Percentiles rank a stretch among this genome's conserved stretches.
Conservation (phyloP, 495 filamentous ascomycete genomes). For the Penicillium macrosclerotiorum region DNA sequence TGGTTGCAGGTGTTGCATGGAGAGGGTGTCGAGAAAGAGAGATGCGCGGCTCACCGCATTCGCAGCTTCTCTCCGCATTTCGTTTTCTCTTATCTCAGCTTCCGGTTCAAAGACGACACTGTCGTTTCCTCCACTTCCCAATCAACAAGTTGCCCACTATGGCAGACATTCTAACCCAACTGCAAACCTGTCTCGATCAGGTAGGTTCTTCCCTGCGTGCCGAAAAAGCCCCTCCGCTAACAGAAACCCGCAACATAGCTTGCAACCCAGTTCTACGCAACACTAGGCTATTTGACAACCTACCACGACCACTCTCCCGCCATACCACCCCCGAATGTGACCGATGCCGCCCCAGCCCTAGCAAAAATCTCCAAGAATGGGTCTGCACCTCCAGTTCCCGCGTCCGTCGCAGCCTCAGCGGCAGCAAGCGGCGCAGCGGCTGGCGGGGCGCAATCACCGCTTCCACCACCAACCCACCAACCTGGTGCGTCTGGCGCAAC, state of each 20-base stretch:
- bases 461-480: constrained; percentile 21
- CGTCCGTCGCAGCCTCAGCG: constrained; percentile 29
- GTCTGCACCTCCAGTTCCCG: constrained; percentile 40
- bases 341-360: constrained; percentile 47
- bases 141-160: constrained; percentile 45
- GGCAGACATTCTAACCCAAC: constrained; percentile 88
- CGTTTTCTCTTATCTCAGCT: constrained; percentile 8
- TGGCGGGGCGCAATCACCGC: constrained; percentile 28
- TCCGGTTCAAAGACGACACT: background rate
- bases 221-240: constrained; percentile 1
- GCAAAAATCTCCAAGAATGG: constrained; percentile 44
- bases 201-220: constrained; percentile 39
- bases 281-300: constrained; percentile 74
- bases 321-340: constrained; percentile 54
- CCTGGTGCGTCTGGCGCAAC: constrained; percentile 14
- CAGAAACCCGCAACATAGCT: constrained; percentile 52
- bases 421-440: constrained; percentile 17
- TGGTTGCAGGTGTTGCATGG: constrained; percentile 20
- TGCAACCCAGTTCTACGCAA: constrained; percentile 84
- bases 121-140: background rate
- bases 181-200: constrained; percentile 93
- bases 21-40: constrained; percentile 12
- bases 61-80: constrained; percentile 31
- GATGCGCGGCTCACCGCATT: constrained; percentile 23
- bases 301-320: constrained; percentile 77